Evolutionary conservation across 179 eudicot species (phyloP).

Genomic region (Silene vulgaris): DNA sequence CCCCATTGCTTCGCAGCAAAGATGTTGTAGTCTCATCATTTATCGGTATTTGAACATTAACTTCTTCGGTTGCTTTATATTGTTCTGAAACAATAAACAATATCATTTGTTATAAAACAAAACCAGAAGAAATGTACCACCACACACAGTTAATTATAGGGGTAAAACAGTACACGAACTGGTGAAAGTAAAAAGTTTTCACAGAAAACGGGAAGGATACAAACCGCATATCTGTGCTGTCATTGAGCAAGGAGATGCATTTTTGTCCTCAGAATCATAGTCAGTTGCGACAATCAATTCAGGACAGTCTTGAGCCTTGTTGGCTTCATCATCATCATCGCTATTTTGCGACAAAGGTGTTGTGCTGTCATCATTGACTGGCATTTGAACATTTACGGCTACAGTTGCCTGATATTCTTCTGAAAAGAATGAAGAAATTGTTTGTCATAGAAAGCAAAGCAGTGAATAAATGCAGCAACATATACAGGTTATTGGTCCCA

Average conservation of each 20-base stretch:
- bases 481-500: neutral
- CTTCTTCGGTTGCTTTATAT: too few species aligned
- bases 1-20: too few species aligned
- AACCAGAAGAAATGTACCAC: too few species aligned
- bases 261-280: neutral
- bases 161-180: neutral
- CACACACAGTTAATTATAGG: too few species aligned
- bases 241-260: neutral
- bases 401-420: constrained; percentile 2
- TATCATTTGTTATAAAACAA: too few species aligned
- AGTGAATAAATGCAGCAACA: neutral
- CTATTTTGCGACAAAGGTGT: neutral
- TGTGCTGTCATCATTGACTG: neutral
- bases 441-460: neutral
- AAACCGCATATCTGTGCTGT: neutral
- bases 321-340: neutral
- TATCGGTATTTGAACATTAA: too few species aligned
- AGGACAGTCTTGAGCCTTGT: neutral
- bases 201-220: too few species aligned
- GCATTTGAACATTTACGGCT: constrained; percentile 4
- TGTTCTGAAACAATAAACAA: too few species aligned
- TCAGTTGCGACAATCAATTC: neutral
- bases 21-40: too few species aligned
- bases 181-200: neutral
- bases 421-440: neutral